A percentile compares a stretch with the other conserved stretches of the same genome.
Conservation (phyloP, 148 eudicot genomes). For the Limonium bicolor region DNA sequence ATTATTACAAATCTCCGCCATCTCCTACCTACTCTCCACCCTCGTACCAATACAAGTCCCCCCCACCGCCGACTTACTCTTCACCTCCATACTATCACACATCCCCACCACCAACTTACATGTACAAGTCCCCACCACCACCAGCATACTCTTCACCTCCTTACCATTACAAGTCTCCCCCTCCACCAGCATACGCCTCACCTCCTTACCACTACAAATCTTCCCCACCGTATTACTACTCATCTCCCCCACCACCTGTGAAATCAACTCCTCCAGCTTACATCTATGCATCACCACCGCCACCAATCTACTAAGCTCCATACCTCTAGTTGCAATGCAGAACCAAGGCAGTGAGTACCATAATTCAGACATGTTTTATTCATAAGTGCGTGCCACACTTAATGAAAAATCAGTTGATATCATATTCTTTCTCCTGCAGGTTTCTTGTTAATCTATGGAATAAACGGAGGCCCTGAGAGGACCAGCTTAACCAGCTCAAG, state of each 20-base stretch:
- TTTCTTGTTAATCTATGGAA: background rate
- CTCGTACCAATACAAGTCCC: slow-evolving; percentile 11
- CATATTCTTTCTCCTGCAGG: background rate
- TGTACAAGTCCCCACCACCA: slow-evolving; percentile 14
- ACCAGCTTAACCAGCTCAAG: background rate
- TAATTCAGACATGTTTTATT: background rate
- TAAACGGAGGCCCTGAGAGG: background rate
- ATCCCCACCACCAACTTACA: slow-evolving; percentile 12
- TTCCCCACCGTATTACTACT: slow-evolving; percentile 16
- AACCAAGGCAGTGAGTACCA: slow-evolving; percentile 1
- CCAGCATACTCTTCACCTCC: slow-evolving; percentile 4
- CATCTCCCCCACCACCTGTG: slow-evolving; percentile 25
- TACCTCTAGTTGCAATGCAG: background rate
- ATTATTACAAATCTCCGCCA: slow-evolving; percentile 22
- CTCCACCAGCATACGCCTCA: slow-evolving; percentile 8
- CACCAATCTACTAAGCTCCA: slow-evolving; percentile 22
- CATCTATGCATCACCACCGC: slow-evolving; percentile 30
- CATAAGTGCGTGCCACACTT: background rate
- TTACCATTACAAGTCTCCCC: slow-evolving; percentile 8
- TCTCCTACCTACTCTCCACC: slow-evolving; percentile 10
- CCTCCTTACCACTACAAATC: slow-evolving; percentile 3
- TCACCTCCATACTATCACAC: too few species aligned
- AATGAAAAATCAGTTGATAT: background rate
- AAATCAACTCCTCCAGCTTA: slow-evolving; percentile 27
- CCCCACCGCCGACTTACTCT: slow-evolving; percentile 18